Percentiles rank a stretch among this genome's conserved stretches.
phyloP scores from a whole-genome alignment of 371 early-diverging fungal genomes.

The Mortierella sp. region DNA sequence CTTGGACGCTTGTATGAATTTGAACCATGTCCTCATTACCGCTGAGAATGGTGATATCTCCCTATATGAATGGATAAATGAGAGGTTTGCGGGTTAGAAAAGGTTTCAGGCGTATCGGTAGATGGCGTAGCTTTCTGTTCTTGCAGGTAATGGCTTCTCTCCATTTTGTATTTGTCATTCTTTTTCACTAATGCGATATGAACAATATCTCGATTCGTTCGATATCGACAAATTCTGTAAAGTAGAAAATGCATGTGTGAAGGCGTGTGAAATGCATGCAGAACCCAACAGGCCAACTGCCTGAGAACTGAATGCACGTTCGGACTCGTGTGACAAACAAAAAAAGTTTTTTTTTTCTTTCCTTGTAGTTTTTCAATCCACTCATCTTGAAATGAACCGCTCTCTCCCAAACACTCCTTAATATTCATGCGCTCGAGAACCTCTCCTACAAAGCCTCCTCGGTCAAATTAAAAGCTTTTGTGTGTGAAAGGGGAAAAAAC shows the following conservation, averaged over 20 bases:
- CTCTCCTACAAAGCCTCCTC: too few species aligned
- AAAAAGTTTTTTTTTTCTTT: background rate
- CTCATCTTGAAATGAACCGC: too few species aligned
- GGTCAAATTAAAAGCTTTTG: too few species aligned
- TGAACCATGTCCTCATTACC: slow-evolving; percentile 51
- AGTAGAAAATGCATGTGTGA: slow-evolving; percentile 1
- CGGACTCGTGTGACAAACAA: slow-evolving; percentile 4
- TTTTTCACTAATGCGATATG: background rate
- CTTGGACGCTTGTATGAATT: slow-evolving; percentile 48
- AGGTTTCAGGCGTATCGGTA: too few species aligned
- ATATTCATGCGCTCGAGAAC: too few species aligned
- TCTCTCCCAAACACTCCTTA: too few species aligned
- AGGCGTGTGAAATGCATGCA: background rate
- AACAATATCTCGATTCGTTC: background rate
- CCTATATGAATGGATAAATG: slow-evolving; percentile 16
- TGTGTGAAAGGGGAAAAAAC: too few species aligned
- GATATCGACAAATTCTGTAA: background rate
- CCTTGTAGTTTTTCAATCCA: background rate
- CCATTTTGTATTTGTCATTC: background rate
- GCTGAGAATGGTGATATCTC: slow-evolving; percentile 50
- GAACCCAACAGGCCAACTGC: background rate
- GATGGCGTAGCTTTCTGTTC: too few species aligned
- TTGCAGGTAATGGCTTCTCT: background rate
- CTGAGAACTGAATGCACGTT: background rate
- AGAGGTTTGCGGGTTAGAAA: background rate